A percentile compares a stretch with the other conserved stretches of the same genome.
Evolutionary conservation across 2,329 filamentous ascomycete genomes (phyloP).

Genomic region (Diaporthe australafricana): DNA sequence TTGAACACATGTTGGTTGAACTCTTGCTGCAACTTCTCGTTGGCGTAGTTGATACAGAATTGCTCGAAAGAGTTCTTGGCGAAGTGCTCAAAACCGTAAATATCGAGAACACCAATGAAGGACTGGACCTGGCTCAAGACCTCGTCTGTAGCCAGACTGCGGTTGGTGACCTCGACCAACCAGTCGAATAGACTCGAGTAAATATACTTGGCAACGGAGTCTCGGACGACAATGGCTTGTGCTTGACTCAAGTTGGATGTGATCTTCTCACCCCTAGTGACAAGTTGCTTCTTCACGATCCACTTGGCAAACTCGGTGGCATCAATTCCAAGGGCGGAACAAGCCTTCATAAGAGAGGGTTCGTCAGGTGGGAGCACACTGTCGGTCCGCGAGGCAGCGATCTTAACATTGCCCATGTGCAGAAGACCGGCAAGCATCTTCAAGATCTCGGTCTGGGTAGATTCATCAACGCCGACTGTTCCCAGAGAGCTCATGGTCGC

Average conservation of each 20-base stretch:
- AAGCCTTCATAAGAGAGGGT: slow-evolving; percentile 84
- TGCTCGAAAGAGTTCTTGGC: slow-evolving; percentile 99
- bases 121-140: slow-evolving; percentile 84
- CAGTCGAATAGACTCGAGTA: slow-evolving; percentile 99
- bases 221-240: slow-evolving; percentile 92
- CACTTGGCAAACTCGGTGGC: slow-evolving; percentile 90
- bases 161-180: slow-evolving; percentile 98
- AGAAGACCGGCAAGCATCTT: slow-evolving; percentile 89
- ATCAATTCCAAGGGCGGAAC: slow-evolving; percentile 88
- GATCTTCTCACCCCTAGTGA: slow-evolving; percentile 97
- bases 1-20: slow-evolving; percentile 99
- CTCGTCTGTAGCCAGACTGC: slow-evolving; percentile 87
- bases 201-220: slow-evolving; percentile 98
- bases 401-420: slow-evolving; percentile 97
- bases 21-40: slow-evolving; percentile 98
- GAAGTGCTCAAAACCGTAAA: slow-evolving; percentile 99
- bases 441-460: slow-evolving; percentile 88
- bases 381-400: slow-evolving; percentile 88
- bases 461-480: slow-evolving; percentile 84
- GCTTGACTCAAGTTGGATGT: slow-evolving; percentile 94
- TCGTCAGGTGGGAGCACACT: slow-evolving; percentile 85
- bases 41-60: slow-evolving; percentile 99
- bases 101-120: slow-evolving; percentile 99
- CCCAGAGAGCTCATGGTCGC: slow-evolving; percentile 87
- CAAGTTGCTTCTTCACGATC: slow-evolving; percentile 98